A percentile compares a stretch with the other conserved stretches of the same genome.
Conservation (phyloP, 768 basidiomycete genomes). For the Mycena vitilis region DNA sequence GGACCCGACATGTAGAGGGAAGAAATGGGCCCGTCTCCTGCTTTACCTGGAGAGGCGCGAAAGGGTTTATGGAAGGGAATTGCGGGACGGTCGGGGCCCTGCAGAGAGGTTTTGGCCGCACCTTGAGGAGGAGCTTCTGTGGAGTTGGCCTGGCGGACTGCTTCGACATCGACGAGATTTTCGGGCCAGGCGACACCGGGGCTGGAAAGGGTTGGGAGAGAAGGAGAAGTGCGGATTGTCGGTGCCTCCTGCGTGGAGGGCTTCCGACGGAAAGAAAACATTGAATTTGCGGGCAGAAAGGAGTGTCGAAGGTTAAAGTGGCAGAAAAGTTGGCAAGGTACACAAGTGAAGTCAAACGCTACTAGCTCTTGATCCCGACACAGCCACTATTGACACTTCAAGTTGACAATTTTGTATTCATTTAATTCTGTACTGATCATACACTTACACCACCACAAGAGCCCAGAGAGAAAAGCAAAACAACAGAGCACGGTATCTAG, state of each 20-base stretch:
- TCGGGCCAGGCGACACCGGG: slow-evolving; percentile 89
- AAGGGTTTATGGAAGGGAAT: slow-evolving; percentile 90
- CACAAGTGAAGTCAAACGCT: too few species aligned
- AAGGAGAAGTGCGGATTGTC: slow-evolving; percentile 78
- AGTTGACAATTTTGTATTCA: neutral
- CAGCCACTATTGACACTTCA: too few species aligned
- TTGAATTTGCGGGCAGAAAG: slow-evolving; percentile 44
- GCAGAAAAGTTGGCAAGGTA: slow-evolving; percentile 33
- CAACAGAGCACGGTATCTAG: slow-evolving; percentile 36
- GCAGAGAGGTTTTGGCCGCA: slow-evolving; percentile 78
- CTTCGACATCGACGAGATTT: slow-evolving; percentile 79
- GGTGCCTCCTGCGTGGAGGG: slow-evolving; percentile 62
- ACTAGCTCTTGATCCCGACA: too few species aligned
- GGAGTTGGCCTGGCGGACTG: slow-evolving; percentile 63
- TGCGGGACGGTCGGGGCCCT: slow-evolving; percentile 60
- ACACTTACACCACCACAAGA: slow-evolving; percentile 26
- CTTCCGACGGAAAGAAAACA: slow-evolving; percentile 85
- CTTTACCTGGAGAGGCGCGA: slow-evolving; percentile 63
- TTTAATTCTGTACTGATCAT: slow-evolving; percentile 13
- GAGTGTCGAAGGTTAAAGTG: slow-evolving; percentile 28
- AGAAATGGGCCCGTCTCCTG: slow-evolving; percentile 67
- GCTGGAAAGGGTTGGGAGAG: slow-evolving; percentile 79
- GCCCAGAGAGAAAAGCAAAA: slow-evolving; percentile 30
- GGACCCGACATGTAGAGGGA: slow-evolving; percentile 75
- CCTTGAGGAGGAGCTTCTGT: slow-evolving; percentile 62